Base-by-base conservation (phyloP, 192 early-diverging fungal species). In the Powellomyces hirtus region DNA sequence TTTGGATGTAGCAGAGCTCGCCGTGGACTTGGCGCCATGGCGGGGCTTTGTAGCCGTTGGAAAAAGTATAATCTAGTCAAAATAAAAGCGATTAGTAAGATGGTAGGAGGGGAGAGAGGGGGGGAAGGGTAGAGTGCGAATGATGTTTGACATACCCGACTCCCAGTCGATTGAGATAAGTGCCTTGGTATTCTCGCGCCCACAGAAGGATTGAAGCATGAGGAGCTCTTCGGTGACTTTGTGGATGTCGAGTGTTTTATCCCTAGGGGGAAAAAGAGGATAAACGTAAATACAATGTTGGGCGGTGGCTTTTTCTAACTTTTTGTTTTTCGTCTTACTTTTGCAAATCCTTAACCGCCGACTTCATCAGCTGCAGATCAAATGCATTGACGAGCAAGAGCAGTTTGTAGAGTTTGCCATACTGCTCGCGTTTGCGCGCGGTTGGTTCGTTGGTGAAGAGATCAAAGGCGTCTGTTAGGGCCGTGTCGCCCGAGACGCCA, bases 1-100 rank as follows among this genome's bases (percentile, higher is more conserved):
- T 73, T 27, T 82, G 71, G 35, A 88, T 61, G 63, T 88, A 88
- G 37, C 81, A 59, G 10, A 88, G 61, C 63, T 88, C 86, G 18
- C 81, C 80, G 60, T 79, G 78, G 10, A 87, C 77, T 59, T 87
- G 85, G 52, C 86, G 66, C 86, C 86, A 88, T 16, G 85, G 85
- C 20, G 86, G 84, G 1, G 85, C 80, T 33, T 77, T 77, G 78
- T 52, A 84, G 0, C 86, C 86, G 65, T 85, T 85, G 8, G 80
- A 59, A 50, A 88, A 88, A 16, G 75, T 84, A 61, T 82, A 88
- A 44, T 87, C 85, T 81, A 58, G 18, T 26, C 1, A 4, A 38
- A n/a, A 52, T 22, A n/a, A n/a, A n/a, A 8, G 4, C 1, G 29
- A 18, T 18, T 42, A 20, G 1, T 18, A 1, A 20, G 37, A n/a